Conservation (phyloP, 73 alveolate genomes). For the Paramecium bursaria region DNA sequence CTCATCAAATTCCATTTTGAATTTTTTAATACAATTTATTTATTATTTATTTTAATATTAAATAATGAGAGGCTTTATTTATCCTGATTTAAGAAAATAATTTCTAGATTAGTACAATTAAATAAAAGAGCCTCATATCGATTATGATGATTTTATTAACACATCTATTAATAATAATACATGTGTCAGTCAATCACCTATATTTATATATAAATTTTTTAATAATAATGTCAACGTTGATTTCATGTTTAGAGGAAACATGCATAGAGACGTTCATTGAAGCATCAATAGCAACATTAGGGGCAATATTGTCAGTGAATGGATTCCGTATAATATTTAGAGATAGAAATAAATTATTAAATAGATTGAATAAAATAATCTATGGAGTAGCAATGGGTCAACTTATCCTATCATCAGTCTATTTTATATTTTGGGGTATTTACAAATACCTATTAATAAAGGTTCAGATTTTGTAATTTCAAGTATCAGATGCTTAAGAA, state of each 20-base stretch:
- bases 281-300: not conserved
- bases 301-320: constrained; percentile 7
- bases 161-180: too few species aligned
- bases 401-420: constrained; percentile 4
- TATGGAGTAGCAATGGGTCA: constrained; percentile 45
- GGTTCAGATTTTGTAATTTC: constrained; percentile 62
- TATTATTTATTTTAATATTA: too few species aligned
- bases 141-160: too few species aligned
- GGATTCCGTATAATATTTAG: constrained; percentile 54
- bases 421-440: constrained; percentile 56
- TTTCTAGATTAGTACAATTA: too few species aligned
- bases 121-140: too few species aligned
- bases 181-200: too few species aligned
- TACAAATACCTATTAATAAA: not conserved
- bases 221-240: constrained; percentile 36
- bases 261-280: constrained; percentile 44
- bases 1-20: constrained; percentile 65
- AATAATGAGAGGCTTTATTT: too few species aligned
- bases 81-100: too few species aligned
- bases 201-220: too few species aligned
- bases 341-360: constrained; percentile 50
- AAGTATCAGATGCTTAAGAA: constrained; percentile 49
- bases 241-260: constrained; percentile 21
- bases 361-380: constrained; percentile 43
- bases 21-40: too few species aligned